phyloP scores from a whole-genome alignment of 129 eudicot genomes.

The Artemisia annua region DNA sequence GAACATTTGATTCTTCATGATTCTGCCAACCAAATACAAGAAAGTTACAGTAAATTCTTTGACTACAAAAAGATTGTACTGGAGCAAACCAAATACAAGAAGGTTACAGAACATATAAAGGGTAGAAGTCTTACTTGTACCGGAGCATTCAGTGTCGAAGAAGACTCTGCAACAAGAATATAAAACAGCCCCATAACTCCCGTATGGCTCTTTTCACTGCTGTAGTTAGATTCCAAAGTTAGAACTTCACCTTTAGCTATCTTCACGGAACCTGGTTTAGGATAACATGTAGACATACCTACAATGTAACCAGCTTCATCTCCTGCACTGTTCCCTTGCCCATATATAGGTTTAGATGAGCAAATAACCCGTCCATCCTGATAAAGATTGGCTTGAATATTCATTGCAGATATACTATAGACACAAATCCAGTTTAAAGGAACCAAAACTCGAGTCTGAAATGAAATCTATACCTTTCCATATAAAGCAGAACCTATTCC shows the following conservation, averaged over 20 bases:
- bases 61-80: not conserved
- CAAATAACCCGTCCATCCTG: constrained; percentile 71
- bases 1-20: not conserved
- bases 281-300: constrained; percentile 84
- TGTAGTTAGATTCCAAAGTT: constrained; percentile 60
- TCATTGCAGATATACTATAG: too few species aligned
- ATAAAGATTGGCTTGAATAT: not conserved
- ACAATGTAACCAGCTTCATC: constrained; percentile 76
- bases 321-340: constrained; percentile 67
- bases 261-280: constrained; percentile 60
- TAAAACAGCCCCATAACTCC: constrained; percentile 86
- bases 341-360: constrained; percentile 57
- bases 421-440: too few species aligned
- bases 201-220: constrained; percentile 47
- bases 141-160: constrained; percentile 19
- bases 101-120: not conserved
- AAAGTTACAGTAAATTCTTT: not conserved
- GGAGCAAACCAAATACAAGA: too few species aligned
- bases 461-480: constrained; percentile 44
- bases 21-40: constrained; percentile 4
- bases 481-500: constrained; percentile 52
- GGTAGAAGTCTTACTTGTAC: constrained; percentile 39
- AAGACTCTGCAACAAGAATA: constrained; percentile 56
- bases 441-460: not conserved
- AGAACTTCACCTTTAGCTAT: constrained; percentile 50